These are phyloP conservation scores for Pythium aristosporum DNA, from an alignment of 352 stramenopile genomes.

Conservation along the genomic window DNA sequence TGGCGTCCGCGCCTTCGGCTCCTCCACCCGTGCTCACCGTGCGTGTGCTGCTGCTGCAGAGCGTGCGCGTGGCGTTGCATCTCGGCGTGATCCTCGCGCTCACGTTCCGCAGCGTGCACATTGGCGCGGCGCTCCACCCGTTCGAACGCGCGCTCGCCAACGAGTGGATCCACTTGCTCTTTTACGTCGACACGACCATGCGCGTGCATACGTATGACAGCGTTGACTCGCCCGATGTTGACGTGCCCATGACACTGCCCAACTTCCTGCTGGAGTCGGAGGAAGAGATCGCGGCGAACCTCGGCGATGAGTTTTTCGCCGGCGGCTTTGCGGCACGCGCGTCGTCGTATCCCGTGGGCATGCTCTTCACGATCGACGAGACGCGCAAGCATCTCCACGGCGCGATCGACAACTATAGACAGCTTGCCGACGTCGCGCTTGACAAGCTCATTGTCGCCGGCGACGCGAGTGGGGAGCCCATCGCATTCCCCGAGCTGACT, in stretches of 20 bases:
- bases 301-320: conserved; percentile 63
- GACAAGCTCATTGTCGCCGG: conserved; percentile 46
- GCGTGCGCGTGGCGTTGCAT: conserved; percentile 40
- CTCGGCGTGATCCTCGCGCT: conserved; percentile 41
- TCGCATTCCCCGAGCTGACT: conserved; percentile 48
- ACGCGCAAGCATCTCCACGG: conserved; percentile 68
- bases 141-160: conserved; percentile 62
- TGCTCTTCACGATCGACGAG: conserved; percentile 75
- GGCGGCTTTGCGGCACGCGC: conserved; percentile 46
- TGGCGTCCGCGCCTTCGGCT: too few relatives aligned
- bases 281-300: conserved; percentile 62
- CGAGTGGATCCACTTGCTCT: conserved; percentile 69
- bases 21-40: background rate
- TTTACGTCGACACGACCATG: conserved; percentile 55
- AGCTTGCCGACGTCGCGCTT: conserved; percentile 49
- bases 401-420: conserved; percentile 61
- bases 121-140: conserved; percentile 50
- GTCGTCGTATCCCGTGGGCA: conserved; percentile 56
- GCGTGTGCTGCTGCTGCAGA: conserved; percentile 20
- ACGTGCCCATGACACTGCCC: conserved; percentile 44
- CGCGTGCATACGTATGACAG: conserved; percentile 14
- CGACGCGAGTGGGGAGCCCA: conserved; percentile 9
- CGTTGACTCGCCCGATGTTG: background rate
- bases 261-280: conserved; percentile 67
- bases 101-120: conserved; percentile 42